Evolutionary conservation across 495 filamentous ascomycete genomes (phyloP).

Genomic region (Immersiella caudata): DNA sequence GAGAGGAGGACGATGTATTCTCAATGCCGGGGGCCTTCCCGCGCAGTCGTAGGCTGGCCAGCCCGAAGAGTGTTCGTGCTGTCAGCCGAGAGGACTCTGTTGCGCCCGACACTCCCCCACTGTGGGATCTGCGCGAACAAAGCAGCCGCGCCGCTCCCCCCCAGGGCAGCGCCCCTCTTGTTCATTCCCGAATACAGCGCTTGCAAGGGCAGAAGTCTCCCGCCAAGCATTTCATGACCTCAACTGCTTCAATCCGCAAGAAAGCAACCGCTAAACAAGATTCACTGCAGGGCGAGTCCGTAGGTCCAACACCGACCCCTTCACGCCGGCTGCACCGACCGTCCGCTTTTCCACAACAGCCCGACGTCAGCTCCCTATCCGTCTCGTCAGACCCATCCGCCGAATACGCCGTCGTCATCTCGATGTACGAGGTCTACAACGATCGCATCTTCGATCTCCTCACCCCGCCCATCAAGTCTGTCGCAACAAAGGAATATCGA

Average conservation of each 20-base stretch:
- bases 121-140: conserved; percentile 10
- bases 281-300: conserved; percentile 46
- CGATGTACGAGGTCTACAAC: conserved; percentile 99
- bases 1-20: conserved; percentile 1
- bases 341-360: conserved; percentile 67
- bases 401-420: conserved; percentile 87
- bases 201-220: conserved; percentile 24
- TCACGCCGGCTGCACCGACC: conserved; percentile 63
- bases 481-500: conserved; percentile 65
- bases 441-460: conserved; percentile 96
- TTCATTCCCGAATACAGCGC: not conserved
- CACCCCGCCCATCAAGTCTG: conserved; percentile 54
- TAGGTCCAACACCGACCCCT: conserved; percentile 50
- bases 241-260: conserved; percentile 43
- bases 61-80: conserved; percentile 43
- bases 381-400: conserved; percentile 68
- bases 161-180: not conserved
- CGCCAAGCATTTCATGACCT: conserved; percentile 46
- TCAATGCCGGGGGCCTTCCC: not conserved
- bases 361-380: conserved; percentile 71
- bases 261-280: conserved; percentile 44
- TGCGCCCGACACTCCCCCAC: conserved; percentile 24
- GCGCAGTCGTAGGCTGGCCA: conserved; percentile 19
- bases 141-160: not conserved
- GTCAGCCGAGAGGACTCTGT: conserved; percentile 42